A percentile compares a stretch with the other conserved stretches of the same genome.
Conservation (phyloP, 768 basidiomycete species). For the Termitomyces eurrhizus region DNA sequence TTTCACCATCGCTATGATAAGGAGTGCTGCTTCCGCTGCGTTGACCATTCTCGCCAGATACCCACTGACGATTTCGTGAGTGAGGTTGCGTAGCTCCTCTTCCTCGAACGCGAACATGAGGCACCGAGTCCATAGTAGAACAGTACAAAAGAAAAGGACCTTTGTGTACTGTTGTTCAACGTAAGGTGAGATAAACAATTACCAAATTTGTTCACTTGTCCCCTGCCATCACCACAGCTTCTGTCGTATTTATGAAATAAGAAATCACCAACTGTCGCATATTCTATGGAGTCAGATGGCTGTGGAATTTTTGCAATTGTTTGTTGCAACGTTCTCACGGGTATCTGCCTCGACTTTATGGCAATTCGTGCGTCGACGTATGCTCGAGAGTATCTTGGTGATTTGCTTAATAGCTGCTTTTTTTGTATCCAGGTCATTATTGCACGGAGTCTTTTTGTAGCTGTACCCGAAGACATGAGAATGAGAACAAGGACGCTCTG, state of each 20-base stretch:
- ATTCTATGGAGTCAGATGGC: constrained; percentile 24
- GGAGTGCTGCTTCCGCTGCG: constrained; percentile 31
- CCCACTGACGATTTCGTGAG: constrained; percentile 62
- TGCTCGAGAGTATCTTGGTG: neutral
- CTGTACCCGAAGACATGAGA: constrained; percentile 14
- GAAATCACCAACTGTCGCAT: neutral
- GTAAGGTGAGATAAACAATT: constrained; percentile 6
- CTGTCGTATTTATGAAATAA: neutral
- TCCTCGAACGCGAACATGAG: constrained; percentile 16
- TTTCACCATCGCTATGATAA: constrained; percentile 41
- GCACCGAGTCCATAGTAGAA: constrained; percentile 18
- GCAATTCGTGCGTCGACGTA: constrained; percentile 29
- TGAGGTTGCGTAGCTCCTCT: constrained; percentile 25
- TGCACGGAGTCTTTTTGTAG: constrained; percentile 30
- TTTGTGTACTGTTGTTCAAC: constrained; percentile 3
- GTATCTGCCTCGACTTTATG: constrained; percentile 34
- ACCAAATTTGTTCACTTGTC: neutral
- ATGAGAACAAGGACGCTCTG: constrained; percentile 7
- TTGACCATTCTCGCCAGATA: constrained; percentile 38
- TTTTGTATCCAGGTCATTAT: constrained; percentile 25
- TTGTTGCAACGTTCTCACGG: constrained; percentile 34
- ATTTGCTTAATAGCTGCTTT: neutral
- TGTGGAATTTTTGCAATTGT: constrained; percentile 25
- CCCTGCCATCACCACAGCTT: neutral
- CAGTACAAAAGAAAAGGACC: neutral